Evolutionary conservation across 441 rosid genomes (phyloP).

Genomic region (Populus trichocarpa): DNA sequence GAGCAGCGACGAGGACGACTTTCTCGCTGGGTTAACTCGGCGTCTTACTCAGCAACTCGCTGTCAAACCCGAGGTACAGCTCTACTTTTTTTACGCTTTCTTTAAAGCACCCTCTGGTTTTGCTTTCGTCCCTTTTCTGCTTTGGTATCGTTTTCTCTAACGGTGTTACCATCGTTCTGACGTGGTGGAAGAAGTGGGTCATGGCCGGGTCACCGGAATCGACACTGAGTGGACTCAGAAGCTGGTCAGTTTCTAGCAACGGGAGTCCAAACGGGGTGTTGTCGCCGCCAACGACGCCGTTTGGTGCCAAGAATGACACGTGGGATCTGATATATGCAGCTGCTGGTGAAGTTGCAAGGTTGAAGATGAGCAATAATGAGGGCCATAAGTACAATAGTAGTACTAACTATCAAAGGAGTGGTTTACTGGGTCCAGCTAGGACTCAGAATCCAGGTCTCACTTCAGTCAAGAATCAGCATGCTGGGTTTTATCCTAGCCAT

Average conservation of each 20-base stretch:
- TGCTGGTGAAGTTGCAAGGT: slow-evolving; percentile 65
- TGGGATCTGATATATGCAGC: slow-evolving; percentile 69
- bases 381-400: slow-evolving; percentile 8
- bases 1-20: slow-evolving; percentile 70
- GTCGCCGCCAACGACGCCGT: slow-evolving; percentile 68
- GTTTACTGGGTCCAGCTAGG: slow-evolving; percentile 9
- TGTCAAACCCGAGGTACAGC: slow-evolving; percentile 44
- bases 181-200: slow-evolving; percentile 31
- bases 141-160: neutral
- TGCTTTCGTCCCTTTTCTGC: neutral
- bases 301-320: slow-evolving; percentile 35
- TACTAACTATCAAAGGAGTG: slow-evolving; percentile 20
- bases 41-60: slow-evolving; percentile 68
- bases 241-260: slow-evolving; percentile 55
- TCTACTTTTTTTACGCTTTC: neutral
- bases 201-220: slow-evolving; percentile 68
- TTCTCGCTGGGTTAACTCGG: slow-evolving; percentile 69
- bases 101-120: neutral
- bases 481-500: slow-evolving; percentile 17
- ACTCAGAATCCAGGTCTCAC: slow-evolving; percentile 11
- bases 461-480: slow-evolving; percentile 13
- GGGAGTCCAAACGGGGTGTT: slow-evolving; percentile 61
- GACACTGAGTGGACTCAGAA: slow-evolving; percentile 53
- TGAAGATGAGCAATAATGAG: slow-evolving; percentile 38
- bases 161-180: neutral